These are phyloP conservation scores for Calonectria hawksworthii DNA, from an alignment of 2,329 filamentous ascomycete species.

Conservation along the genomic window DNA sequence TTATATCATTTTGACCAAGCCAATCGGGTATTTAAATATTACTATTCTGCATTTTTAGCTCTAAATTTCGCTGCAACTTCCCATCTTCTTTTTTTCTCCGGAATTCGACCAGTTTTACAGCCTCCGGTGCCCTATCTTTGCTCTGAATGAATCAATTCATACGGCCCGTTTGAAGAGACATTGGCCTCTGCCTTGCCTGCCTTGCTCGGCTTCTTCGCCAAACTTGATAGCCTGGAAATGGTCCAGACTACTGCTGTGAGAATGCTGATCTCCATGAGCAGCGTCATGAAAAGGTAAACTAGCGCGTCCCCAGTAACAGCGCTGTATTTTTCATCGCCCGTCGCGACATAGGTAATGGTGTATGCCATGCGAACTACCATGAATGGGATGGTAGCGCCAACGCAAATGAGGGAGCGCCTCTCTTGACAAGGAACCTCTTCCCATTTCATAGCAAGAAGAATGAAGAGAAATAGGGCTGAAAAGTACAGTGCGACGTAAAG, in stretches of 20 bases:
- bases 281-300: background rate
- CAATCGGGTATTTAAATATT: background rate
- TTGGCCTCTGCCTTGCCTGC: background rate
- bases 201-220: background rate
- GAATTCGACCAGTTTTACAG: no score
- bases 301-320: background rate
- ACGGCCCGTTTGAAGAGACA: background rate
- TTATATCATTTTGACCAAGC: background rate
- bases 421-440: background rate
- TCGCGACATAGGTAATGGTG: background rate
- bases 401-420: background rate
- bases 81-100: no score
- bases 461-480: background rate
- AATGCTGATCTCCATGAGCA: background rate
- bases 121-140: background rate
- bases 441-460: background rate
- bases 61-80: background rate
- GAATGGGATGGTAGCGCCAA: background rate
- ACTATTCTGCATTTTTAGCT: background rate
- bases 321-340: background rate
- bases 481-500: background rate
- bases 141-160: background rate
- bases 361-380: slow-evolving; percentile 5
- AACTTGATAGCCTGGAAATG: background rate
- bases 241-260: background rate